phyloP scores from a whole-genome alignment of 768 basidiomycete genomes.

The Suillus placidus region DNA sequence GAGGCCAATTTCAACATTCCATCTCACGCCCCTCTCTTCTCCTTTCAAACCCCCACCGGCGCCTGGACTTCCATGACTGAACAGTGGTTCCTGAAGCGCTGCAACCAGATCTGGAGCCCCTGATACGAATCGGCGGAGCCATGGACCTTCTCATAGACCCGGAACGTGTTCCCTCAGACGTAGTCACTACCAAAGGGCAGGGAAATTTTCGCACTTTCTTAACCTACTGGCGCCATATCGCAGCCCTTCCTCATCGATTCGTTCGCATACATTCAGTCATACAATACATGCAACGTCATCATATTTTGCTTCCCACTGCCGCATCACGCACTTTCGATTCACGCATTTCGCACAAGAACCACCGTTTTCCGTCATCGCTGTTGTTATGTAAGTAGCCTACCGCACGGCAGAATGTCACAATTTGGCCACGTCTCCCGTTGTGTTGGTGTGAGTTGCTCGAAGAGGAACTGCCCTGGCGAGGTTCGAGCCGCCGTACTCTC shows the following conservation, averaged over 20 bases:
- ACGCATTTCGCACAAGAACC: not conserved
- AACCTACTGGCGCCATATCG: not conserved
- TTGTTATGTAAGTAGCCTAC: not conserved
- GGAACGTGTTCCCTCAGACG: not conserved
- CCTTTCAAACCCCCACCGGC: not conserved
- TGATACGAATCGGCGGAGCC: not conserved
- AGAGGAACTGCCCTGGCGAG: not conserved
- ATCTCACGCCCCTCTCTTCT: constrained; percentile 12
- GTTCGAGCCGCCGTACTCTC: not conserved
- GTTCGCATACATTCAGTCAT: not conserved
- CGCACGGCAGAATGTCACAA: not conserved
- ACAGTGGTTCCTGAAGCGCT: constrained; percentile 7
- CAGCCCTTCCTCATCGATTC: not conserved
- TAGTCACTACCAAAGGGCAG: not conserved
- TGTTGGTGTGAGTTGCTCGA: not conserved
- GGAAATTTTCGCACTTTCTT: not conserved
- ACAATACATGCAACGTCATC: not conserved
- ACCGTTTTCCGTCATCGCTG: too few relatives aligned
- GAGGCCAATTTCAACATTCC: constrained; percentile 20
- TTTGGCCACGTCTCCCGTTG: not conserved
- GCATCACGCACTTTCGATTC: not conserved
- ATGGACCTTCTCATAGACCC: not conserved
- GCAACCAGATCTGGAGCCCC: not conserved
- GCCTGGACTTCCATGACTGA: constrained; percentile 2
- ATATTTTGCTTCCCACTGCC: not conserved